Evolutionary conservation across 257 asterid species (phyloP), one percentile per base, ranked within the genome.

Genomic region (Voacanga thouarsii): DNA sequence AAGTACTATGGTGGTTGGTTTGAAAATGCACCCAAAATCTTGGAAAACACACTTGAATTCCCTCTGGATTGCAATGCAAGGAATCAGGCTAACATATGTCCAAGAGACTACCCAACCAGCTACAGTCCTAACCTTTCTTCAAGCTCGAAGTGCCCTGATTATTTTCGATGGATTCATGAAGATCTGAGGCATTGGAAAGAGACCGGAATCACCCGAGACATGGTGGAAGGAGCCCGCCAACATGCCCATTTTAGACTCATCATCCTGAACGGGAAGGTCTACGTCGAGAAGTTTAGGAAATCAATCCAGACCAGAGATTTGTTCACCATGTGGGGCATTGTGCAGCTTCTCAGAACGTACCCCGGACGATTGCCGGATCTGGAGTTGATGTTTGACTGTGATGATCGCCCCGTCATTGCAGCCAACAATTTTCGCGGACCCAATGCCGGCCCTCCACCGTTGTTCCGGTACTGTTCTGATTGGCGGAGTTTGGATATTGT

Each of bases 391-490:
- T 84, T 84, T 61, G 83, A 81, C 3, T 64, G 80, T 49, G 85
- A 63, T 44, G 87, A 84, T 63, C 76, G 72, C 39, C 87, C 87
- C 4, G 75, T 78, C 14, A 57, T 83, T n/a, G 37, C 33, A 4
- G 57, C 84, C 12, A 77, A n/a, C 50, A 79, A 70, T 59, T 23
- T 84, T 83, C 86, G 78, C 56, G 55, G 80, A 75, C 87, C 84
- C 8, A 86, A 82, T 26, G 75, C 92, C 10, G 77, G 73, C 0
- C 88, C 96, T 0, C 89, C 86, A 66, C 90, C 96, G 75, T 77
- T 94, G 82, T 92, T 94, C 72, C 89, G 97, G 39, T 94, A 94
- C 82, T 94, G 97, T 37, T 92, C 99, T 11, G 92, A 92, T 75
- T 81, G 84, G 87, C 61, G 41, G 68, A 90, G 89, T 90, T 72